Conservation (phyloP, 345 rosid species). For the Iberis pinnata region DNA sequence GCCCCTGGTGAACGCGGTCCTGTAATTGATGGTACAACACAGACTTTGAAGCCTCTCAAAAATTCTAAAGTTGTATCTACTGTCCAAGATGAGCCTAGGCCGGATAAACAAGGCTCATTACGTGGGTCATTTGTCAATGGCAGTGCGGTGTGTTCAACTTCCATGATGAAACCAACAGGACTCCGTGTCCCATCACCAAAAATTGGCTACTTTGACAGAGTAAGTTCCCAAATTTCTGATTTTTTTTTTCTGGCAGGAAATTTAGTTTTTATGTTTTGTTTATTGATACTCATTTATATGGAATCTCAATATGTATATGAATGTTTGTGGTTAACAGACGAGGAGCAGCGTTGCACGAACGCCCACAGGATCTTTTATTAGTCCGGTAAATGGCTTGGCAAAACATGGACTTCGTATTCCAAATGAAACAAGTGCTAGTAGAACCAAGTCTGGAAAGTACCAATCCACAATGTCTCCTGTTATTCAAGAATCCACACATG, state of each 20-base stretch:
- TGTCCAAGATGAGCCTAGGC: conserved; percentile 31
- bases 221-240: conserved; percentile 37
- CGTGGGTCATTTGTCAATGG: conserved; percentile 33
- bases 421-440: conserved; percentile 31
- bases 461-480: conserved; percentile 40
- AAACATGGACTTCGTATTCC: conserved; percentile 34
- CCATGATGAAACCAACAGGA: conserved; percentile 59
- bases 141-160: conserved; percentile 30
- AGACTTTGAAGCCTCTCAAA: conserved; percentile 29
- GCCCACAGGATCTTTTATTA: conserved; percentile 38
- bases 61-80: conserved; percentile 28
- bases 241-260: too few relatives aligned
- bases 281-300: conserved; percentile 1
- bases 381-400: conserved; percentile 32
- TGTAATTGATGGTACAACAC: conserved; percentile 21
- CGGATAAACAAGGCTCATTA: conserved; percentile 24
- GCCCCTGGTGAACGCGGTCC: conserved; percentile 12
- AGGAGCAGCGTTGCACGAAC: conserved; percentile 40
- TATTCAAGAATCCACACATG: conserved; percentile 33
- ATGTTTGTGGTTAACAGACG: conserved; percentile 43
- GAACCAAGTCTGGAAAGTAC: conserved; percentile 39
- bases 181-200: conserved; percentile 94
- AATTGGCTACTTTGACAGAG: conserved; percentile 95
- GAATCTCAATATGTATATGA: conserved; percentile 9
- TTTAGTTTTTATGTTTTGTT: too few relatives aligned